Conservation (phyloP, 73 alveolate genomes). For the Paramecium sonneborni region DNA sequence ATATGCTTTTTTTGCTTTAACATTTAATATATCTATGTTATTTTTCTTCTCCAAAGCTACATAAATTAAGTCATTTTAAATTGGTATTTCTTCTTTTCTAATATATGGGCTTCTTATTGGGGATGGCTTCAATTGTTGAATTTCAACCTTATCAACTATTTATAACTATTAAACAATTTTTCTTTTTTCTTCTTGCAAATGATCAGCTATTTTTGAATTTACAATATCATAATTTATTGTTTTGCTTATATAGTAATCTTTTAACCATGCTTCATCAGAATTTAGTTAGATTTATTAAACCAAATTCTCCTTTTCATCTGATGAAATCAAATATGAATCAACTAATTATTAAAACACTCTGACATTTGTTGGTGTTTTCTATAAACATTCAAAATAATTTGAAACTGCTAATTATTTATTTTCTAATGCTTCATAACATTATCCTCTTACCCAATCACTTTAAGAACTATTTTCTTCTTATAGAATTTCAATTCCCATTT, state of each 20-base stretch:
- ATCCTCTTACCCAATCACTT: constrained; percentile 62
- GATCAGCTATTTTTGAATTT: neutral
- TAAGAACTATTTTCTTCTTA: neutral
- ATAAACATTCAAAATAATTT: constrained; percentile 63
- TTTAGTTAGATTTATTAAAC: neutral
- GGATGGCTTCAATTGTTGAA: constrained; percentile 32
- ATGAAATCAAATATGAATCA: constrained; percentile 52
- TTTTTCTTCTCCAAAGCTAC: constrained; percentile 79
- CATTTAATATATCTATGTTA: constrained; percentile 83
- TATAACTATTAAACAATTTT: neutral
- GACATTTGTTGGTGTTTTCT: constrained; percentile 63
- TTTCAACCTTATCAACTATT: constrained; percentile 54
- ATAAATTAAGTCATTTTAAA: constrained; percentile 62
- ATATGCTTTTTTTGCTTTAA: constrained; percentile 92
- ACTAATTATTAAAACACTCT: constrained; percentile 59
- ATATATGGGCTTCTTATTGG: neutral
- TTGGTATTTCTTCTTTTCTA: constrained; percentile 64
- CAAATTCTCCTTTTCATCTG: constrained; percentile 55
- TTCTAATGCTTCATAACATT: constrained; percentile 65
- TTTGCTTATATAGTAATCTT: constrained; percentile 55
- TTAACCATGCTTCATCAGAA: constrained; percentile 65
- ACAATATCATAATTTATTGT: constrained; percentile 3
- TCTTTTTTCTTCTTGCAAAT: constrained; percentile 25
- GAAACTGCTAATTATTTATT: constrained; percentile 63
- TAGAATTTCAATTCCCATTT: constrained; percentile 9